Conservation (phyloP, 257 asterid genomes). For the Parsonsia alboflavescens region DNA sequence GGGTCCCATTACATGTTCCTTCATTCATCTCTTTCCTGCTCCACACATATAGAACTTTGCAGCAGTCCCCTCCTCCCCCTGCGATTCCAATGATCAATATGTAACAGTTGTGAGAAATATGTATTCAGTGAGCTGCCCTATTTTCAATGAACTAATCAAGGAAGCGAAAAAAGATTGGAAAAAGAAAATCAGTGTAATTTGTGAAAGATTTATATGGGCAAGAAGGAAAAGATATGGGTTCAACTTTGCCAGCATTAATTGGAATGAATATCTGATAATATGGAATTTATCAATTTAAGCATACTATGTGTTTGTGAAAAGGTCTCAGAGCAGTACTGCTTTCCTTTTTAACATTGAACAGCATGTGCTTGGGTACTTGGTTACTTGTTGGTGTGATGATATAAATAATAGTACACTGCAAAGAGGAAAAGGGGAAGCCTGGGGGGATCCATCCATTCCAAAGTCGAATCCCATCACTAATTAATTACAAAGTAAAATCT, state of each 20-base stretch:
- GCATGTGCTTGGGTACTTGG: slow-evolving; percentile 12
- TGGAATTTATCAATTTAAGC: too few relatives aligned
- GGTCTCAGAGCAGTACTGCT: too few relatives aligned
- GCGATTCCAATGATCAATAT: not conserved
- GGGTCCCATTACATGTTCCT: slow-evolving; percentile 7
- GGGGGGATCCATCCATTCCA: slow-evolving; percentile 2
- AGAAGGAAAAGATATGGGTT: too few relatives aligned
- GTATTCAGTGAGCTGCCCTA: slow-evolving; percentile 11
- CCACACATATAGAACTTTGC: slow-evolving; percentile 2
- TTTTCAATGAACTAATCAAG: not conserved
- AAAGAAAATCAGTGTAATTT: too few relatives aligned
- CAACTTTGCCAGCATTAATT: too few relatives aligned
- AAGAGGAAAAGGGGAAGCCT: not conserved
- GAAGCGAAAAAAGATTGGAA: not conserved
- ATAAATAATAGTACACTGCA: not conserved
- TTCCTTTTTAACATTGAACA: not conserved
- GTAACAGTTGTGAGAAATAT: not conserved
- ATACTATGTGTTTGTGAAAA: too few relatives aligned
- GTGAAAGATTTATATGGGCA: too few relatives aligned
- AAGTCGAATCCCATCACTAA: not conserved
- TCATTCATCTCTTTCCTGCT: not conserved
- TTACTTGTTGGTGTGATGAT: not conserved
- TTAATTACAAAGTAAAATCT: not conserved
- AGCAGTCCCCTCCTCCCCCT: not conserved
- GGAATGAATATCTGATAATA: too few relatives aligned